Percentiles rank a stretch among this genome's conserved stretches.
phyloP scores from a whole-genome alignment of 257 asterid genomes.

The Solanum acaule region DNA sequence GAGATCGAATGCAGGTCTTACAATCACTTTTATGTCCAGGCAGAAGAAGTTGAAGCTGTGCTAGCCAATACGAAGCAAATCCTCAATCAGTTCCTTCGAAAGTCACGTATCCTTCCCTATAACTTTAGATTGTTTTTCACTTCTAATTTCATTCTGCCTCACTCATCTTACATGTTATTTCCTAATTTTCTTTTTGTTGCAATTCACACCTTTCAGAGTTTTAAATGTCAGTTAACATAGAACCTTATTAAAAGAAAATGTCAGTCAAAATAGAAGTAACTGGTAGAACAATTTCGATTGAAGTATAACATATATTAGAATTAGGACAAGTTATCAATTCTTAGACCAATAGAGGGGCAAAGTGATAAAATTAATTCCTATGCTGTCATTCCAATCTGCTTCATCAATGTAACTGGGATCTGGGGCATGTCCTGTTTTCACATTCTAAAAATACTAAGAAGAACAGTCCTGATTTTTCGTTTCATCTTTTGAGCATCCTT shows the following conservation, averaged over 20 bases:
- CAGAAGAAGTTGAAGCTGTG: conserved; percentile 83
- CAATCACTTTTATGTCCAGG: conserved; percentile 27
- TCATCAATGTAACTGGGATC: not conserved
- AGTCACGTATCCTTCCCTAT: conserved; percentile 70
- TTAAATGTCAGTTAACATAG: not conserved
- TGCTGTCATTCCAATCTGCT: not conserved
- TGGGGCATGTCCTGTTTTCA: not conserved
- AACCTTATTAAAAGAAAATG: not conserved
- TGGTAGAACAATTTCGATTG: not conserved
- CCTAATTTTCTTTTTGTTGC: not conserved
- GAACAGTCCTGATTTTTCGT: not conserved
- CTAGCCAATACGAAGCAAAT: conserved; percentile 87
- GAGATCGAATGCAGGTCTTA: not conserved
- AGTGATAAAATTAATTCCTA: not conserved
- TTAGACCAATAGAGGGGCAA: not conserved
- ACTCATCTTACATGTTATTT: not conserved
- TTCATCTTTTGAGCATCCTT: conserved; percentile 29
- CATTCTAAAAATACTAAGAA: not conserved
- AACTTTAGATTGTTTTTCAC: not conserved
- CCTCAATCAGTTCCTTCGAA: conserved; percentile 71
- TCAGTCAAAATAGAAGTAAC: not conserved
- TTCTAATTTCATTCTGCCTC: not conserved
- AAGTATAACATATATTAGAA: not conserved
- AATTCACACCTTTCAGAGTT: not conserved
- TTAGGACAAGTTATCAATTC: not conserved